These are phyloP conservation scores for Lineolata rhizophorae DNA, from an alignment of 495 filamentous ascomycete species.

Conservation along the genomic window DNA sequence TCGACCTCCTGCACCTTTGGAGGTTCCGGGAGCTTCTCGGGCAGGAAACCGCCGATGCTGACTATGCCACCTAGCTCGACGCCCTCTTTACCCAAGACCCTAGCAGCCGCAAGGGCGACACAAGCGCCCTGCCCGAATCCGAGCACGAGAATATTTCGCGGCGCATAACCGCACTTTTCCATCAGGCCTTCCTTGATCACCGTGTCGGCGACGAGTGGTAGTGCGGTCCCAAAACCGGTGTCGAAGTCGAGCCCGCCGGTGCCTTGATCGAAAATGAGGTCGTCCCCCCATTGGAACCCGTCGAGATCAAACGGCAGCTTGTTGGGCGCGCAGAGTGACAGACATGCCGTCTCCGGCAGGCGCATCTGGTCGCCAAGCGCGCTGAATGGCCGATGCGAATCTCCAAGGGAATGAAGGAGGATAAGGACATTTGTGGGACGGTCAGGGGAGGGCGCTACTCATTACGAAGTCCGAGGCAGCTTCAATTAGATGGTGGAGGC, in stretches of 20 bases:
- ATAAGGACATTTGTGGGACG: conserved; percentile 52
- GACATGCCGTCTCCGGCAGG: conserved; percentile 57
- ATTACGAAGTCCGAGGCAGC: background rate
- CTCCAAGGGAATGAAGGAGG: conserved; percentile 80
- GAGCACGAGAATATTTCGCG: conserved; percentile 49
- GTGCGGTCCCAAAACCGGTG: conserved; percentile 43
- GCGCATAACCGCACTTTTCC: conserved; percentile 44
- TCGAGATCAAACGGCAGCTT: conserved; percentile 50
- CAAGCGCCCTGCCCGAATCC: conserved; percentile 83
- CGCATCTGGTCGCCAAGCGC: conserved; percentile 47
- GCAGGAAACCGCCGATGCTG: conserved; percentile 60
- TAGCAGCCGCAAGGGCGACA: conserved; percentile 37
- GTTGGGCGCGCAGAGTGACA: conserved; percentile 54
- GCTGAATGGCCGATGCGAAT: conserved; percentile 46
- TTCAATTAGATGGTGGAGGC: conserved; percentile 10
- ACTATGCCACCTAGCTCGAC: conserved; percentile 37
- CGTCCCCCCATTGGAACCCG: conserved; percentile 89
- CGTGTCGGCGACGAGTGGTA: conserved; percentile 26
- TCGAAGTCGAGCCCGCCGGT: conserved; percentile 55
- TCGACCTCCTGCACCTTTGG: no score
- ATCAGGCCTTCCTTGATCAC: conserved; percentile 40
- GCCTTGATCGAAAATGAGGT: conserved; percentile 41
- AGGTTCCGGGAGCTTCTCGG: conserved; percentile 36
- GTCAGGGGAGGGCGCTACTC: conserved; percentile 13
- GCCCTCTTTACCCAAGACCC: conserved; percentile 5